Conservation (phyloP, 306 rosid species). For the Fragaria nilgerrensis region DNA sequence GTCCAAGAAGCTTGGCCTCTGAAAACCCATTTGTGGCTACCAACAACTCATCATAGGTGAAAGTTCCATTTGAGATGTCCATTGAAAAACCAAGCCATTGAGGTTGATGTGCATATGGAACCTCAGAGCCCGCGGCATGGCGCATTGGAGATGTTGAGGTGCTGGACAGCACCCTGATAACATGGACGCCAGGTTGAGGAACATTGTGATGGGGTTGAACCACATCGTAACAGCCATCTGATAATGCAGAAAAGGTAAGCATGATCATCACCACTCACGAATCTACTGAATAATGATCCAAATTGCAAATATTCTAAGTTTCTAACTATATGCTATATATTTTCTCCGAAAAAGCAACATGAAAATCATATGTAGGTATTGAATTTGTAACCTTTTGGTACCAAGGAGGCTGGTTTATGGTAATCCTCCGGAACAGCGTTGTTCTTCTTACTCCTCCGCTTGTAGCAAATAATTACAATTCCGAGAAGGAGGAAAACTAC, state of each 20-base stretch:
- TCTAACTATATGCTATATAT: neutral
- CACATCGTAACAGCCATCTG: conserved; percentile 16
- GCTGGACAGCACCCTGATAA: conserved; percentile 30
- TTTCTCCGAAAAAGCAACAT: neutral
- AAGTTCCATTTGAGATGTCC: conserved; percentile 25
- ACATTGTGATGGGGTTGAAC: conserved; percentile 7
- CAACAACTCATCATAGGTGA: conserved; percentile 39
- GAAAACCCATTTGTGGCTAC: conserved; percentile 49
- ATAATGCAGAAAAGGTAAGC: conserved; percentile 9
- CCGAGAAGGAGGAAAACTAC: conserved; percentile 18
- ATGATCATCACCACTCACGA: neutral
- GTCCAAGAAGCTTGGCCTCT: conserved; percentile 45
- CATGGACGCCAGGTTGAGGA: conserved; percentile 25
- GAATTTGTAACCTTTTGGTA: conserved; percentile 33
- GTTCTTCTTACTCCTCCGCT: conserved; percentile 23
- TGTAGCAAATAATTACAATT: conserved; percentile 16
- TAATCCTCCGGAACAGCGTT: neutral
- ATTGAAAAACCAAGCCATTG: conserved; percentile 16
- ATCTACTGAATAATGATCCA: neutral
- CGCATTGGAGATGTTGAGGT: conserved; percentile 20
- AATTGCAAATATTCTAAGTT: neutral
- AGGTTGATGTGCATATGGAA: conserved; percentile 22
- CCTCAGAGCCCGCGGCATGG: conserved; percentile 14
- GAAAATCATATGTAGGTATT: neutral
- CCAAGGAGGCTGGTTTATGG: conserved; percentile 13